phyloP scores from a whole-genome alignment of 495 filamentous ascomycete genomes.

The Lophiostoma macrostomum region DNA sequence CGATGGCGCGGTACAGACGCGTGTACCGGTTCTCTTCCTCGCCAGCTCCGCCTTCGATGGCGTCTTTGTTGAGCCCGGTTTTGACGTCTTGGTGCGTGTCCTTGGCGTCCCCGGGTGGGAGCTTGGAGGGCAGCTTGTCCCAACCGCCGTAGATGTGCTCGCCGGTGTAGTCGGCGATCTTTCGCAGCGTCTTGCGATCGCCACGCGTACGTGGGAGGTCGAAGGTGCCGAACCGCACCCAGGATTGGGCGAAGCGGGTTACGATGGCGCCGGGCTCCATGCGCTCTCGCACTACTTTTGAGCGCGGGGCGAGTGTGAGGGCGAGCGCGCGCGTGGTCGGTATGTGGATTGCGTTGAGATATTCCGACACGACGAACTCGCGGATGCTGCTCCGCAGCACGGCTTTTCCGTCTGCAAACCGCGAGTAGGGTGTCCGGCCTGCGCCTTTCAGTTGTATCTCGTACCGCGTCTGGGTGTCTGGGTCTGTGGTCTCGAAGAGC shows the following conservation, averaged over 20 bases:
- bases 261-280: constrained; percentile 95
- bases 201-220: constrained; percentile 79
- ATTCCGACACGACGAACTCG: constrained; percentile 87
- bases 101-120: constrained; percentile 45
- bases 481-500: constrained; percentile 85
- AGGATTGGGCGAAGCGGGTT: constrained; percentile 81
- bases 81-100: constrained; percentile 33
- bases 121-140: constrained; percentile 66
- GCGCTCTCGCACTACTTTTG: constrained; percentile 71
- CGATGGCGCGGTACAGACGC: constrained; percentile 82
- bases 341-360: constrained; percentile 74
- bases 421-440: constrained; percentile 86
- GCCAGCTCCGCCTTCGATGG: constrained; percentile 60
- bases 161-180: constrained; percentile 74
- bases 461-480: constrained; percentile 65
- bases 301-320: constrained; percentile 69
- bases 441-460: constrained; percentile 95
- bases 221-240: constrained; percentile 93
- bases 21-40: constrained; percentile 79
- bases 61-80: constrained; percentile 54
- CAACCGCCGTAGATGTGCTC: constrained; percentile 85
- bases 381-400: constrained; percentile 87
- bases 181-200: constrained; percentile 68
- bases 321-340: constrained; percentile 84
- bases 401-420: constrained; percentile 96